A percentile compares a stretch with the other conserved stretches of the same genome.
Evolutionary conservation across 2,329 filamentous ascomycete species (phyloP).

Genomic region (Alternaria dauci): DNA sequence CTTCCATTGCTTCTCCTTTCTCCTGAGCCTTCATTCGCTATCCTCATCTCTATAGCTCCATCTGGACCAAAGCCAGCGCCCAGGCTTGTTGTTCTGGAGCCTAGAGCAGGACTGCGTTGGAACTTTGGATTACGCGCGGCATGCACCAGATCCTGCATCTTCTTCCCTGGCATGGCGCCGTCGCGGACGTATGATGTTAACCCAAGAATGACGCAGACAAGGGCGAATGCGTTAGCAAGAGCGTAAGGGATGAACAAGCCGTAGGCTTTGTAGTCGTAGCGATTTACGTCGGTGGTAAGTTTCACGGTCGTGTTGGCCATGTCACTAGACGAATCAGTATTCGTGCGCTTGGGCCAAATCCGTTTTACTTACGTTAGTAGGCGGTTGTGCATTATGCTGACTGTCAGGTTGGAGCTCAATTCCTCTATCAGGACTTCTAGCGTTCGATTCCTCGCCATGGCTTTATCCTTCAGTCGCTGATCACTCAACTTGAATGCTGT

Average conservation of each 20-base stretch:
- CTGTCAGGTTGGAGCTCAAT: background rate
- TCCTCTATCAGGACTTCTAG: background rate
- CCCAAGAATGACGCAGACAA: constrained; percentile 11
- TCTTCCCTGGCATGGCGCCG: constrained; percentile 21
- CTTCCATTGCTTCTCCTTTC: background rate
- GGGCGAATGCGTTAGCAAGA: constrained; percentile 17
- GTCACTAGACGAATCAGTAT: background rate
- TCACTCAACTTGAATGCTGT: background rate
- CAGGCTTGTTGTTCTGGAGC: background rate
- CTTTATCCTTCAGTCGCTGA: background rate
- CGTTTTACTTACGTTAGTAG: background rate
- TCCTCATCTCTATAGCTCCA: background rate
- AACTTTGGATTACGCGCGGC: background rate
- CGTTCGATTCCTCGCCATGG: background rate
- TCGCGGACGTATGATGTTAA: constrained; percentile 7
- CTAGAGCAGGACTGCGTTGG: background rate
- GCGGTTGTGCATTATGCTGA: constrained; percentile 1
- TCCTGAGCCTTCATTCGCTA: background rate
- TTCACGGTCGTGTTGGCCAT: background rate
- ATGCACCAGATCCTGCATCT: constrained; percentile 23
- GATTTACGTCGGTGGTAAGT: background rate
- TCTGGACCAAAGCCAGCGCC: background rate
- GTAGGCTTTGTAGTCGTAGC: background rate
- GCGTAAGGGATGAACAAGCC: constrained; percentile 9
- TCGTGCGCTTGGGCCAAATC: too few species aligned